A percentile compares a stretch with the other conserved stretches of the same genome.
These are phyloP conservation scores for Termitomyces sp. DNA, from an alignment of 768 basidiomycete genomes.

Conservation along the genomic window DNA sequence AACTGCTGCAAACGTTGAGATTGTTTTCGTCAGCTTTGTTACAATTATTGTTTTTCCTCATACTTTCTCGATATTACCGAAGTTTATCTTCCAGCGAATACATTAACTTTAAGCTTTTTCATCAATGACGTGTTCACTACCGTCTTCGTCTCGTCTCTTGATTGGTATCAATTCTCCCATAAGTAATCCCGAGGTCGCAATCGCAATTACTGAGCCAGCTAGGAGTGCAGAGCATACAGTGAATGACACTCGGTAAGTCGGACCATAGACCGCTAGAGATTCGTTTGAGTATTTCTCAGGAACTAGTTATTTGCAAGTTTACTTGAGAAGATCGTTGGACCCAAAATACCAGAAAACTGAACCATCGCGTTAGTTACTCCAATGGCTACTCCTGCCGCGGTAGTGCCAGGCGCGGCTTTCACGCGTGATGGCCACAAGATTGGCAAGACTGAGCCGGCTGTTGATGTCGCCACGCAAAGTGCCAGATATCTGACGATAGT, in stretches of 20 bases:
- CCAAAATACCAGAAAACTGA: conserved; percentile 11
- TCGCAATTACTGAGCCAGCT: conserved; percentile 3
- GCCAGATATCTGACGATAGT: conserved; percentile 8
- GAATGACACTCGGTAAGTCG: conserved; percentile 11
- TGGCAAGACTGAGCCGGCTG: conserved; percentile 10
- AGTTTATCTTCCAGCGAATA: background rate
- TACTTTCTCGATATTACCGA: background rate
- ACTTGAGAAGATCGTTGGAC: conserved; percentile 12
- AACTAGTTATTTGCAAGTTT: background rate
- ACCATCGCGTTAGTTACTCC: conserved; percentile 7
- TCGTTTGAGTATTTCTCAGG: background rate
- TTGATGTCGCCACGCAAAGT: conserved; percentile 9
- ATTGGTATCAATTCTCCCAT: conserved; percentile 4
- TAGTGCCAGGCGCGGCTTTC: conserved; percentile 9
- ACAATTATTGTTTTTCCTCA: background rate
- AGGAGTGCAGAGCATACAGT: conserved; percentile 6
- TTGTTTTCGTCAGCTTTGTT: background rate
- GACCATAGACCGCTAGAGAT: conserved; percentile 9
- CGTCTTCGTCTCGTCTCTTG: background rate
- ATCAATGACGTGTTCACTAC: background rate
- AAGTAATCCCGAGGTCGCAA: conserved; percentile 3
- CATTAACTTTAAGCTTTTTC: background rate
- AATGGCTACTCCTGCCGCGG: conserved; percentile 8
- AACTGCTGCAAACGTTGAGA: background rate
- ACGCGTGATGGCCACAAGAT: conserved; percentile 11